Conservation (phyloP, 1,284 basidiomycete genomes). For the Puccinia horiana region DNA sequence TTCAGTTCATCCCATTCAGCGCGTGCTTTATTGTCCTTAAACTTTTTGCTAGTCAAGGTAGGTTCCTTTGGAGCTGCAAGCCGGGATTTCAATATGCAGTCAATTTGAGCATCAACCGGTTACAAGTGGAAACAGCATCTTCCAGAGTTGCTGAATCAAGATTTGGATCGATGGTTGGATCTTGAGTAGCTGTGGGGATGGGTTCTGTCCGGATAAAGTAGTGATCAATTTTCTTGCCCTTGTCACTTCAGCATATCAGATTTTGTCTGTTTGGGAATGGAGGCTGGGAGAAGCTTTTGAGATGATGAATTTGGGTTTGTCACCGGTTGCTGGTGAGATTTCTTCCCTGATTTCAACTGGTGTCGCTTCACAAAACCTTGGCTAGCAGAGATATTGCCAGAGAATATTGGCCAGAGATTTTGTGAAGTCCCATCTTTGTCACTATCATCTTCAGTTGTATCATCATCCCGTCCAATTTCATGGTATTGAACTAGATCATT, state of each 20-base stretch:
- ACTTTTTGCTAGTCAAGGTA: not conserved
- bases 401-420: not conserved
- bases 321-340: not conserved
- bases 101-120: not conserved
- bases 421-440: not conserved
- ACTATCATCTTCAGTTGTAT: conserved; percentile 13
- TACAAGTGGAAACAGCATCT: not conserved
- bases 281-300: not conserved
- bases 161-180: not conserved
- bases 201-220: not conserved
- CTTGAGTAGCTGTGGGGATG: not conserved
- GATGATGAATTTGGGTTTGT: not conserved
- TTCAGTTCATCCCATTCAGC: not conserved
- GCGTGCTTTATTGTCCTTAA: not conserved
- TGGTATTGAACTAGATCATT: not conserved
- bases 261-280: conserved; percentile 21
- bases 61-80: no score
- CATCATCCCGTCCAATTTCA: not conserved
- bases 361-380: not conserved
- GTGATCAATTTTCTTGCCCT: not conserved
- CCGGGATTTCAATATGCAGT: not conserved
- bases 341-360: conserved; percentile 13
- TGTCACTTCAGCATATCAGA: not conserved
- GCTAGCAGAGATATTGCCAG: not conserved
- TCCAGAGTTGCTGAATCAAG: not conserved